Conservation (phyloP, 2,329 filamentous ascomycete species). For the Hypoxylon sp. region DNA sequence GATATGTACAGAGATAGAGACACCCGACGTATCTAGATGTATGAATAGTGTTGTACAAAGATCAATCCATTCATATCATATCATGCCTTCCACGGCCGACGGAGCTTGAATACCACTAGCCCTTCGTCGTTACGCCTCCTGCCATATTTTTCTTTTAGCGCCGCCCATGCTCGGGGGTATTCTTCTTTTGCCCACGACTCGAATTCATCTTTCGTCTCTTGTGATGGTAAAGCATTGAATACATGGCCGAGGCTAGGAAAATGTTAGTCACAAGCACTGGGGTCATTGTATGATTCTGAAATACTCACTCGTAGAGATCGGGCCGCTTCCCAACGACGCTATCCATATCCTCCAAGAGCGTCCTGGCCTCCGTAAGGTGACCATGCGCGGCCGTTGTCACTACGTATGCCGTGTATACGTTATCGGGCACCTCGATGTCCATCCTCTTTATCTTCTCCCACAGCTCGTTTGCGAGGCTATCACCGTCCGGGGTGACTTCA, state of each 20-base stretch:
- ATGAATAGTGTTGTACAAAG: constrained; percentile 55
- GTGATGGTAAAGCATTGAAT: constrained; percentile 79
- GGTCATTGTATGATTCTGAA: not conserved
- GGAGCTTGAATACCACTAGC: constrained; percentile 65
- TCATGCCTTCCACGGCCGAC: constrained; percentile 64
- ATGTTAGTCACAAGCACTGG: constrained; percentile 35
- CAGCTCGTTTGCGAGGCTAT: constrained; percentile 74
- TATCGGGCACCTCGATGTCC: constrained; percentile 82
- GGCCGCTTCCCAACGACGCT: constrained; percentile 66
- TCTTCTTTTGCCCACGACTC: constrained; percentile 79
- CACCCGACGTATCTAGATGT: constrained; percentile 34
- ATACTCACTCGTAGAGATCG: constrained; percentile 49
- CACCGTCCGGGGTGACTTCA: constrained; percentile 71
- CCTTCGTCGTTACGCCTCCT: constrained; percentile 61
- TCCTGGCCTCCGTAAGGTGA: constrained; percentile 76
- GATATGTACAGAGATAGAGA: constrained; percentile 53
- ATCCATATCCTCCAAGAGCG: constrained; percentile 76
- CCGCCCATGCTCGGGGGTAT: constrained; percentile 78
- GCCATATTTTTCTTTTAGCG: constrained; percentile 69
- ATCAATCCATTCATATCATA: constrained; percentile 39
- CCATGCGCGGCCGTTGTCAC: constrained; percentile 82
- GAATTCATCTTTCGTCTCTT: constrained; percentile 76
- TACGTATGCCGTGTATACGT: constrained; percentile 82
- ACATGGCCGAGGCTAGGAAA: constrained; percentile 73
- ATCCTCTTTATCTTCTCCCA: constrained; percentile 80